Evolutionary conservation across 2,329 filamentous ascomycete genomes (phyloP).

Genomic region (Trichoderma harzianum): DNA sequence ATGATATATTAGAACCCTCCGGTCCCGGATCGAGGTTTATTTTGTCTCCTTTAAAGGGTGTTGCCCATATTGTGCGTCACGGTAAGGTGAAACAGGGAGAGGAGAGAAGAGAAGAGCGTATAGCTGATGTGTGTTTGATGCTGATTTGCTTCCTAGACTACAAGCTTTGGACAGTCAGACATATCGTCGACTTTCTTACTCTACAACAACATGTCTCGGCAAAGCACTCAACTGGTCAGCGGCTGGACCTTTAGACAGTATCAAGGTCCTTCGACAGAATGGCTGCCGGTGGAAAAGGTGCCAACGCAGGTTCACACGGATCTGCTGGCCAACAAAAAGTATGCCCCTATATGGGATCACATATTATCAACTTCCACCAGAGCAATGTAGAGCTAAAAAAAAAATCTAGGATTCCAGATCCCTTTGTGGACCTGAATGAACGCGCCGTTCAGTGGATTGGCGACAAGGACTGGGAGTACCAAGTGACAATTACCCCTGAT

Average conservation of each 20-base stretch:
- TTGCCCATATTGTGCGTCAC: background rate
- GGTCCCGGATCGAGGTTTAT: too few species aligned
- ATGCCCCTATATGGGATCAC: background rate
- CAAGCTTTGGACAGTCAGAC: background rate
- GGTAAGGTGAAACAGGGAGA: background rate
- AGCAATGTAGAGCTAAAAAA: background rate
- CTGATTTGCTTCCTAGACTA: background rate
- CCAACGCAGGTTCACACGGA: slow-evolving; percentile 40
- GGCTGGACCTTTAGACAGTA: slow-evolving; percentile 29
- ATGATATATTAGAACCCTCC: background rate
- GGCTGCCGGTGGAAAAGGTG: slow-evolving; percentile 34
- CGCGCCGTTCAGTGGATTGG: slow-evolving; percentile 58
- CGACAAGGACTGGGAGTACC: slow-evolving; percentile 60
- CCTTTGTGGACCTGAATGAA: slow-evolving; percentile 61
- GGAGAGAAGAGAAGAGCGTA: background rate
- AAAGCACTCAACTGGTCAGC: slow-evolving; percentile 17
- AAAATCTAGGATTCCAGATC: slow-evolving; percentile 45
- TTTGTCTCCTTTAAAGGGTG: background rate
- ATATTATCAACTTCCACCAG: background rate
- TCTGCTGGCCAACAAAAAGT: slow-evolving; percentile 36
- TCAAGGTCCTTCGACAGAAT: slow-evolving; percentile 27
- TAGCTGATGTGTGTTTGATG: background rate
- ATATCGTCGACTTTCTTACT: background rate
- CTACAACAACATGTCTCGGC: slow-evolving; percentile 1
- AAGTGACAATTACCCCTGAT: slow-evolving; percentile 34